Conservation (phyloP, 225 moss, liverwort and hornwort species). For the Pleurozium schreberi region DNA sequence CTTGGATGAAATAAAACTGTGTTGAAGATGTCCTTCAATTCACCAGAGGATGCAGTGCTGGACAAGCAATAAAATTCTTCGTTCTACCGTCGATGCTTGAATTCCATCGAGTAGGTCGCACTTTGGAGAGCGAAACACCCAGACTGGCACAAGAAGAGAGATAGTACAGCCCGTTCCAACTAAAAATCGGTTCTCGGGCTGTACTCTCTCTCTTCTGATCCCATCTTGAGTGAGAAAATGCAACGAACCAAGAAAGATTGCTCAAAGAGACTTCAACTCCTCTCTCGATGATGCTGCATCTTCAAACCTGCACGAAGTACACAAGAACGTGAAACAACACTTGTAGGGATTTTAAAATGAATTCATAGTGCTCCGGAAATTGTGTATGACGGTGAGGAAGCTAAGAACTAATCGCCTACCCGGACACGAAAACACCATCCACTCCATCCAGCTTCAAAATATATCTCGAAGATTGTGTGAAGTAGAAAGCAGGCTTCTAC, state of each 20-base stretch:
- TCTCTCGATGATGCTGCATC: neutral
- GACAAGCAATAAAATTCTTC: neutral
- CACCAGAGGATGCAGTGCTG: neutral
- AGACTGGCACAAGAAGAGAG: conserved; percentile 44
- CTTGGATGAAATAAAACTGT: conserved; percentile 10
- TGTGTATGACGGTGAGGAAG: neutral
- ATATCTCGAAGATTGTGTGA: neutral
- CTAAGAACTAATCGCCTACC: neutral
- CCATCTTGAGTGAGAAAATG: conserved; percentile 26
- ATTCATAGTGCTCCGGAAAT: neutral
- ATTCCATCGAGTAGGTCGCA: neutral
- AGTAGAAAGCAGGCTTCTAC: neutral
- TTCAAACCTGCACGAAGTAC: neutral
- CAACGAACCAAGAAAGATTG: neutral
- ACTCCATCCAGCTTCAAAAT: neutral
- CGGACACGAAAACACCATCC: neutral
- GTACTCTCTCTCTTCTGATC: conserved; percentile 69
- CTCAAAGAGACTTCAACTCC: neutral
- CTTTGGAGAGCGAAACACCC: conserved; percentile 5
- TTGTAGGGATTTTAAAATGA: neutral
- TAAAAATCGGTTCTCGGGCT: conserved; percentile 18
- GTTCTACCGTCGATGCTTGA: neutral
- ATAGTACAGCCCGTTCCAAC: conserved; percentile 45
- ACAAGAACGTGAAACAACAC: neutral
- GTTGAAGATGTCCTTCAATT: neutral